Evolutionary conservation across 1,284 basidiomycete genomes (phyloP).

Genomic region (Tetrapyrgos nigripes): DNA sequence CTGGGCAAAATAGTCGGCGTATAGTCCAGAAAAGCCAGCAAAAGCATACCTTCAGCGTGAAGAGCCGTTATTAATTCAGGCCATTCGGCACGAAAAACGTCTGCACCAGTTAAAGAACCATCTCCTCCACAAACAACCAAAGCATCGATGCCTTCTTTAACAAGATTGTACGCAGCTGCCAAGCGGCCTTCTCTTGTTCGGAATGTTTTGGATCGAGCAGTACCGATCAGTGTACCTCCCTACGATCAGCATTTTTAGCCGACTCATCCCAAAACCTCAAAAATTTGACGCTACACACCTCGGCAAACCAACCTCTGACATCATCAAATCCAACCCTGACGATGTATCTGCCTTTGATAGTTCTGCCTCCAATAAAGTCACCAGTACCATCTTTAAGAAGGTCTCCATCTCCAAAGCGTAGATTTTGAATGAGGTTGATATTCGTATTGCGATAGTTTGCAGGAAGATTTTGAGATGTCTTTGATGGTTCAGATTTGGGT

Average conservation of each 20-base stretch:
- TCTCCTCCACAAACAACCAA: constrained; percentile 98
- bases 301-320: constrained; percentile 92
- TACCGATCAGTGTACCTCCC: constrained; percentile 97
- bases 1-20: constrained; percentile 10
- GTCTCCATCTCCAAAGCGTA: constrained; percentile 91
- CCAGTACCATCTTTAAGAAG: constrained; percentile 91
- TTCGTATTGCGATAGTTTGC: constrained; percentile 22
- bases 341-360: constrained; percentile 92
- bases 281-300: constrained; percentile 53
- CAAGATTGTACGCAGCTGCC: constrained; percentile 88
- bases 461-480: constrained; percentile 6
- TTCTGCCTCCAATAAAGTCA: constrained; percentile 72
- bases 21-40: constrained; percentile 1
- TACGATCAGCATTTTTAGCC: constrained; percentile 34
- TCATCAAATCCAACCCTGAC: constrained; percentile 99
- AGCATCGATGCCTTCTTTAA: constrained; percentile 96
- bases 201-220: constrained; percentile 90
- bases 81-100: constrained; percentile 95
- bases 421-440: constrained; percentile 63
- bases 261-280: neutral
- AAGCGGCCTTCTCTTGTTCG: constrained; percentile 88
- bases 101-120: constrained; percentile 95
- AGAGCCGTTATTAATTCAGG: constrained; percentile 81
- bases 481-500: constrained; percentile 22
- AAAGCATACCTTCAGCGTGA: constrained; percentile 55